A percentile compares a stretch with the other conserved stretches of the same genome.
Evolutionary conservation across 768 basidiomycete genomes (phyloP).

Genomic region (Calocera viscosa): DNA sequence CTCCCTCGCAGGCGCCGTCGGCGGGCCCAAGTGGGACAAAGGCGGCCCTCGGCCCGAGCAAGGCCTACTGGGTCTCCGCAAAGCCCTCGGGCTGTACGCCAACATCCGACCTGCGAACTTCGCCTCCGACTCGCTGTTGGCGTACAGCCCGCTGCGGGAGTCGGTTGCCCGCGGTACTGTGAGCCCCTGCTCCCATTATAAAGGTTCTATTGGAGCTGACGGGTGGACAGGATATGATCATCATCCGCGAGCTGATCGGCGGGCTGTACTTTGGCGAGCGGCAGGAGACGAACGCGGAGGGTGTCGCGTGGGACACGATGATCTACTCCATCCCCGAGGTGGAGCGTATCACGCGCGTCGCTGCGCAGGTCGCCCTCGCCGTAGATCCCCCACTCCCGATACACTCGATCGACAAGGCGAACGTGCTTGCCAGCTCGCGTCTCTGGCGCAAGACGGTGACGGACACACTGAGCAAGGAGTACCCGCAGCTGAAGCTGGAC

Average conservation of each 20-base stretch:
- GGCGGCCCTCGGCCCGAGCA: slow-evolving; percentile 80
- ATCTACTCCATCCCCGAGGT: slow-evolving; percentile 86
- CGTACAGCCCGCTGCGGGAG: slow-evolving; percentile 78
- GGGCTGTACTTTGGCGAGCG: slow-evolving; percentile 92
- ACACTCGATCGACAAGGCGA: slow-evolving; percentile 96
- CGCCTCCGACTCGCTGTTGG: slow-evolving; percentile 77
- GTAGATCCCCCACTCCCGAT: slow-evolving; percentile 74
- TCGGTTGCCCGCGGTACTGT: slow-evolving; percentile 62
- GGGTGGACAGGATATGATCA: slow-evolving; percentile 55
- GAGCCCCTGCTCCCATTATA: not conserved
- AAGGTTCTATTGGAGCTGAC: not conserved
- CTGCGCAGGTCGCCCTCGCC: slow-evolving; percentile 78
- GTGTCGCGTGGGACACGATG: slow-evolving; percentile 84
- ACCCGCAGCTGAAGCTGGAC: slow-evolving; percentile 73
- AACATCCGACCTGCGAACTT: slow-evolving; percentile 97
- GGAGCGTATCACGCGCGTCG: slow-evolving; percentile 87
- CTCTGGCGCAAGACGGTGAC: slow-evolving; percentile 90
- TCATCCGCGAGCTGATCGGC: slow-evolving; percentile 91
- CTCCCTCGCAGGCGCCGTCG: slow-evolving; percentile 62
- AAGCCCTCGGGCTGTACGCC: slow-evolving; percentile 87
- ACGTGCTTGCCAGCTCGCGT: slow-evolving; percentile 88
- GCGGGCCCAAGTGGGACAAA: slow-evolving; percentile 99
- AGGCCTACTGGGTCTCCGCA: slow-evolving; percentile 78
- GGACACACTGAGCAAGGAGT: slow-evolving; percentile 72
- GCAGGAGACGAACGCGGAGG: slow-evolving; percentile 50